A percentile compares a stretch with the other conserved stretches of the same genome.
Evolutionary conservation across 1,139 yeast species (phyloP).

Genomic region (Blastobotrys persicus): DNA sequence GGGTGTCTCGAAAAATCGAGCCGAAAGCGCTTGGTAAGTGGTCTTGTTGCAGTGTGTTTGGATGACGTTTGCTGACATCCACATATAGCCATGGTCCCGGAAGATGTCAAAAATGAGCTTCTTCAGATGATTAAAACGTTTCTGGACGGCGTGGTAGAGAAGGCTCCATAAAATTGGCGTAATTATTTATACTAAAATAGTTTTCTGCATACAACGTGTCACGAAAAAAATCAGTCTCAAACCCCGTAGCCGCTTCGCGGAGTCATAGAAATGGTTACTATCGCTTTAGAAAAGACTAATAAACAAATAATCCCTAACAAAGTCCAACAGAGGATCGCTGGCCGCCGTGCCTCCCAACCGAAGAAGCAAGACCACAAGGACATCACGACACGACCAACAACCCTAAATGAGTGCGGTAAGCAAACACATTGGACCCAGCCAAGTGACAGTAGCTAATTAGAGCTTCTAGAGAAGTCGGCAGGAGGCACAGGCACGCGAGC

Average conservation of each 20-base stretch:
- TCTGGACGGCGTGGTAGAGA: slow-evolving; percentile 46
- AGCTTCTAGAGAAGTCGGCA: slow-evolving; percentile 5
- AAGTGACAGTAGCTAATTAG: neutral
- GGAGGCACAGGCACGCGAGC: slow-evolving; percentile 16
- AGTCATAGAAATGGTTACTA: no score
- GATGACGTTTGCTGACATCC: neutral
- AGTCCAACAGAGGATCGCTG: no score
- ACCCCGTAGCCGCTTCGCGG: neutral
- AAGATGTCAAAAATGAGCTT: slow-evolving; percentile 57
- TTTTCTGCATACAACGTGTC: neutral
- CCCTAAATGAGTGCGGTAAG: neutral
- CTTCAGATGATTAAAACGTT: slow-evolving; percentile 58
- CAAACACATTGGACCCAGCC: neutral
- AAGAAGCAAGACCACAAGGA: no score
- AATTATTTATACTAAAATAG: slow-evolving; percentile 5
- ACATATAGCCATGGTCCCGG: slow-evolving; percentile 56
- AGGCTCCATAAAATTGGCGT: slow-evolving; percentile 23
- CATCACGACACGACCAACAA: no score
- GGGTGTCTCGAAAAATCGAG: slow-evolving; percentile 53
- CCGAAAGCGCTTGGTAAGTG: slow-evolving; percentile 59
- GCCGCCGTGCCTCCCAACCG: no score
- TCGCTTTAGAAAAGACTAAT: no score
- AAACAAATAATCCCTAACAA: no score
- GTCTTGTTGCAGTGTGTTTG: neutral
- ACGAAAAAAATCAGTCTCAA: no score